Percentiles rank a stretch among this genome's conserved stretches.
phyloP scores from a whole-genome alignment of 805 yeast genomes.

The Deakozyma indianensis region DNA sequence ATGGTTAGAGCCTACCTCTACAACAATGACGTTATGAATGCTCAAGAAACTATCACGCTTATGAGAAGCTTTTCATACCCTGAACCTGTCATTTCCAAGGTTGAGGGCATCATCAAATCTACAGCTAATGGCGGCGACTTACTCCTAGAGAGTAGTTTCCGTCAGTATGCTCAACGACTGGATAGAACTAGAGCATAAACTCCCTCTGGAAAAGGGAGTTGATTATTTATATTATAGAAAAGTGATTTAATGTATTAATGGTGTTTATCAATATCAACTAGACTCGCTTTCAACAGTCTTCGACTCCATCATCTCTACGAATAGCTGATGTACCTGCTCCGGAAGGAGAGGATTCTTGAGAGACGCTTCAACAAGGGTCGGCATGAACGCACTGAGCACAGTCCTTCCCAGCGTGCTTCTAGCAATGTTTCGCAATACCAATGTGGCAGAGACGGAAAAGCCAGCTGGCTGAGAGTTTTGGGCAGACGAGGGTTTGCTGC shows the following conservation, averaged over 20 bases:
- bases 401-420: conserved; percentile 14
- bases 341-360: neutral
- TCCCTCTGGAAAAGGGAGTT: too few species aligned
- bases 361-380: neutral
- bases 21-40: conserved; percentile 12
- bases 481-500: conserved; percentile 4
- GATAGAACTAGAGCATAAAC: neutral
- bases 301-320: neutral
- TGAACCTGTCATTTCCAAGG: conserved; percentile 18
- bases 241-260: neutral
- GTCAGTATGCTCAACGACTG: conserved; percentile 11
- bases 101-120: conserved; percentile 7
- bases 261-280: too few species aligned
- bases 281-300: neutral
- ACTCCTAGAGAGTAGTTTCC: conserved; percentile 12
- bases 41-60: conserved; percentile 11
- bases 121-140: conserved; percentile 2
- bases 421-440: conserved; percentile 24
- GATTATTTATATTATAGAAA: neutral
- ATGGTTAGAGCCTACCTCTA: conserved; percentile 19
- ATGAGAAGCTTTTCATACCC: conserved; percentile 17
- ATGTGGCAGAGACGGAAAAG: conserved; percentile 19
- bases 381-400: conserved; percentile 8
- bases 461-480: conserved; percentile 15
- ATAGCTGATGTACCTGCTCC: neutral